Base-by-base conservation (phyloP, 352 stramenopile genomes). In the Phytophthora podocarpi region DNA sequence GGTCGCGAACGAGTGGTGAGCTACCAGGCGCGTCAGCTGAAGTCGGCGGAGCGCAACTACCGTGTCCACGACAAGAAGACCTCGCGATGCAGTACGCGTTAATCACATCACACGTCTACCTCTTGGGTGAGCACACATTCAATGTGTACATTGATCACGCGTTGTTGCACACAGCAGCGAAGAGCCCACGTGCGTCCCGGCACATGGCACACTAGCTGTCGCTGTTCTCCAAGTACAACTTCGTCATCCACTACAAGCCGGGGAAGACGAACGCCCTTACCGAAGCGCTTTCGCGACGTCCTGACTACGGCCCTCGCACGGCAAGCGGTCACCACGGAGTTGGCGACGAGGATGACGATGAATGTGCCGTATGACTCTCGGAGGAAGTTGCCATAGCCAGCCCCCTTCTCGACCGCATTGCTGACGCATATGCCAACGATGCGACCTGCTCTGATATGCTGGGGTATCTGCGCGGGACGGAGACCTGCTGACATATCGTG, bases 171-270 rank as follows among this genome's bases (percentile, higher is more conserved):
- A 57, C 34, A 12, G 31, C 32, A 10, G 11, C 34, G 8, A 55
- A 45, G 15, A 42, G 23, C 32, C 46, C 15, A 24, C 46, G 31
- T 20, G 30, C 69, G 37, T 61, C 49, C 1, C 43, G 67, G 15
- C 20, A 55, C 0, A 70, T 73, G 56, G 62, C 30, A 4, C 27
- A 56, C 1, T 76, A 57, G 57, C 18, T 76, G 0, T 59, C 50
- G 0, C 63, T 74, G 23, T 76, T 73, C 30, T 28, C 56, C 0
- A 57, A 76, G 28, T 68, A 53, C 43, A 64, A 69, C 31, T 36
- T 36, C 31, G 15, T 12, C 31, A 1, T 36, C 8, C 10, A 36
- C 1, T 16, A 36, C 10, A 36, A 36, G 10, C 31, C 5, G n/a
- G n/a, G 12, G 31, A 36, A 9, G 31, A 36, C 31, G 3, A 48